Evolutionary conservation across 129 eudicot genomes (phyloP).

Genomic region (Helianthus tuberosus): DNA sequence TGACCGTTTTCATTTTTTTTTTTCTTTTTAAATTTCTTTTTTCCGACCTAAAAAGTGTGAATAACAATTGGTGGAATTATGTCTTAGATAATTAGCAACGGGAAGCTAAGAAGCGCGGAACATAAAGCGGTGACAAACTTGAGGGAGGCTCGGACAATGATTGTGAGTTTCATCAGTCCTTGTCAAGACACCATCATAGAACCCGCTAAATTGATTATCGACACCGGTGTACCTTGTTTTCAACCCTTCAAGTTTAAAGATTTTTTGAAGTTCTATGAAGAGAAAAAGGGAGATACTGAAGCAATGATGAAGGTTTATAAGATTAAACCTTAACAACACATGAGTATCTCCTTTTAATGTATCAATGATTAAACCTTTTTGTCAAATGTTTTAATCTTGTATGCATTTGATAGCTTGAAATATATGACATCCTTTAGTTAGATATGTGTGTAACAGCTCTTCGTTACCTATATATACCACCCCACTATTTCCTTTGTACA

Average conservation of each 20-base stretch:
- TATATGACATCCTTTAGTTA: too few relatives aligned
- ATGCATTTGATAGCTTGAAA: background rate
- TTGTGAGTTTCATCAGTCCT: conserved; percentile 41
- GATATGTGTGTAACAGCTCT: too few relatives aligned
- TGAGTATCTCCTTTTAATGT: background rate
- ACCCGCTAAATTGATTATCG: conserved; percentile 29
- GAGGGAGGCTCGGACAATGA: conserved; percentile 32
- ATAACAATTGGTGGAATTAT: background rate
- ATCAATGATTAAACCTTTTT: background rate
- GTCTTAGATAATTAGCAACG: conserved; percentile 51
- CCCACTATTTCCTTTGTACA: too few relatives aligned
- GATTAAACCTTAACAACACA: conserved; percentile 12
- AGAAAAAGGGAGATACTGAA: conserved; percentile 27
- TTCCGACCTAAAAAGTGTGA: background rate
- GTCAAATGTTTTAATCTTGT: background rate
- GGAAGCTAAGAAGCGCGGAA: conserved; percentile 47
- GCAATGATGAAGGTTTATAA: conserved; percentile 30
- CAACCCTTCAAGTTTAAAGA: conserved; percentile 29
- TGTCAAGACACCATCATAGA: conserved; percentile 19
- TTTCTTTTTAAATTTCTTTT: background rate
- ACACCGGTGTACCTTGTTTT: conserved; percentile 14
- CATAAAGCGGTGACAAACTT: conserved; percentile 58
- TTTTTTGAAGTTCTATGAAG: conserved; percentile 23
- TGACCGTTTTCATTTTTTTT: background rate
- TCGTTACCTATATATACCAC: too few relatives aligned